Evolutionary conservation across 129 eudicot genomes (phyloP), one percentile per base, ranked within the genome.

Genomic region (Arctium lappa): DNA sequence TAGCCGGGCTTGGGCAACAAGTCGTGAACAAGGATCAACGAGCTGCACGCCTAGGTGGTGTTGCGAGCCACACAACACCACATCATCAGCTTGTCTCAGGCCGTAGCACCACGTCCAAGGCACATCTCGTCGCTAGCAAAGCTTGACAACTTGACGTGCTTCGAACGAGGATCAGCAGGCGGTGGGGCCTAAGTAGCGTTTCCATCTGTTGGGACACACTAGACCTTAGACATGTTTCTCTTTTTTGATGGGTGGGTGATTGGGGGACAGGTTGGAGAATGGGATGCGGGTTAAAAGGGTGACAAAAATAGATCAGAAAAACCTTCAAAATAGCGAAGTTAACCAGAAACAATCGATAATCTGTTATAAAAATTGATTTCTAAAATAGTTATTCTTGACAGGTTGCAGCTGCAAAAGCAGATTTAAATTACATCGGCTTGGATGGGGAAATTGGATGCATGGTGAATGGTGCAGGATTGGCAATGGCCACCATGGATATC

Each of bases 401-500:
- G 97, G 99, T 95, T 76, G 94, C 94, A 81, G 99, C 99, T 73
- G 97, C 99, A 32, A 91, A 93, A 86, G 99, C 97, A 8, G 99
- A 93, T 77, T 77, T 93, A 80, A 95, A 95, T 78, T 95, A 95
- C 86, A 95, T 95, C 69, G 99, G 99, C 72, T 90, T 95, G 81
- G 99, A 95, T 86, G 99, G 99, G 56, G 97, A 95, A 86, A 95
- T 95, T 34, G 99, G 99, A 71, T 95, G 99, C 86, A 95, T 93
- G 97, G 99, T 95, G 69, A 95, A 95, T 79, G 99, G 99, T 78
- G 99, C 99, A 75, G 99, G 97, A 72, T 83, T 95, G 80, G 99
- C 99, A 79, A 95, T 95, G 99, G 94, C 99, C 74, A 95, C 99
- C 78, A 95, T 95, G 99, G 99, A 95, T 76, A 95, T 95, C n/a